phyloP scores from a whole-genome alignment of 1,139 yeast species.

The Yamadazyma buinensis region DNA sequence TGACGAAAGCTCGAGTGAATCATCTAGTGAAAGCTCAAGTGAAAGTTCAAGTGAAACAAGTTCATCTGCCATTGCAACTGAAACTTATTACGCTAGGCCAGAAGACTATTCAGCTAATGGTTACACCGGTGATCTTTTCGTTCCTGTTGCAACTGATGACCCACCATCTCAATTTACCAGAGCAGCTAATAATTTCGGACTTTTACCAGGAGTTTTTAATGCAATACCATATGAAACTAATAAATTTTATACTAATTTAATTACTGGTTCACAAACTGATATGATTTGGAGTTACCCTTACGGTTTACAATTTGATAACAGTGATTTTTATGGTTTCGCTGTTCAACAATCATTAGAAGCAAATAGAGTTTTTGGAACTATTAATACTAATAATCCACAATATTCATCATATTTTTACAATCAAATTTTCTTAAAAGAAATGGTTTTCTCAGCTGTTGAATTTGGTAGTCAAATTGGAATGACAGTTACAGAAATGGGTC shows the following conservation, averaged over 20 bases:
- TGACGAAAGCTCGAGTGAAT: neutral
- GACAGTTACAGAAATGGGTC: conserved; percentile 46
- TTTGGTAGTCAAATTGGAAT: conserved; percentile 25
- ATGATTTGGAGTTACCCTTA: conserved; percentile 76
- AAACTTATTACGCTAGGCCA: conserved; percentile 2
- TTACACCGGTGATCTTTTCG: conserved; percentile 39
- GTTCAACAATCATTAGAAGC: conserved; percentile 56
- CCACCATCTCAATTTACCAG: conserved; percentile 50
- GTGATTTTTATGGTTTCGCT: conserved; percentile 65
- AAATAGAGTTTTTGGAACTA: conserved; percentile 62
- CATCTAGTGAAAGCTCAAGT: neutral
- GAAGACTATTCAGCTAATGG: conserved; percentile 5
- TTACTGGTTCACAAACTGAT: conserved; percentile 56
- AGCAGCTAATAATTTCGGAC: conserved; percentile 44
- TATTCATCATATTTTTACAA: conserved; percentile 40
- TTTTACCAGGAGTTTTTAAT: conserved; percentile 45
- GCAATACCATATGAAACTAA: conserved; percentile 59
- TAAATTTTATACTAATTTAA: conserved; percentile 72
- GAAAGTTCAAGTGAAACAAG: neutral
- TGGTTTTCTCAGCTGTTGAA: conserved; percentile 23
- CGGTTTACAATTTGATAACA: conserved; percentile 44
- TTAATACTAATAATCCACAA: conserved; percentile 32
- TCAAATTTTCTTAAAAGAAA: conserved; percentile 23
- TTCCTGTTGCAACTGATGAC: conserved; percentile 41
- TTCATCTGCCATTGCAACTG: neutral